Evolutionary conservation across 1,139 yeast genomes (phyloP).

Genomic region (Taphrina confusa): DNA sequence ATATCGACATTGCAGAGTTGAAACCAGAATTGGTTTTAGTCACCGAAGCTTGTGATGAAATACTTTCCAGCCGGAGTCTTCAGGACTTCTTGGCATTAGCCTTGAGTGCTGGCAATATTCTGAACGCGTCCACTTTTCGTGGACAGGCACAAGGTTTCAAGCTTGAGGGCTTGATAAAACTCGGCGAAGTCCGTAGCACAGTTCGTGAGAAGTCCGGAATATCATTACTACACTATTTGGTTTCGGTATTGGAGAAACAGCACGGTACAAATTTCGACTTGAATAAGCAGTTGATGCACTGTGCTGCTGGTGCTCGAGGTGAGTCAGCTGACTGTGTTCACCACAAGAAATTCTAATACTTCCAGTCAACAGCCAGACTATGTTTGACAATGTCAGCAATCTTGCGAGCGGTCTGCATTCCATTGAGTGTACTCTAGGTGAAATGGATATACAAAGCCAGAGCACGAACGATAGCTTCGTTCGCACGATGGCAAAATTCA

Average conservation of each 20-base stretch:
- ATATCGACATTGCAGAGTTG: constrained; percentile 17
- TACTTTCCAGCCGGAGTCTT: background rate
- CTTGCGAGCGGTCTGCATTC: background rate
- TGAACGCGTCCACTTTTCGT: constrained; percentile 29
- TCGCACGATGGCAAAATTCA: constrained; percentile 6
- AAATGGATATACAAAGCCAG: background rate
- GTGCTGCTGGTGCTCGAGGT: constrained; percentile 29
- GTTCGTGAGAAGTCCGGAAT: background rate
- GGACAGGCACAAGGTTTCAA: constrained; percentile 30
- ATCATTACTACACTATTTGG: constrained; percentile 23
- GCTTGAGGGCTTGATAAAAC: constrained; percentile 18
- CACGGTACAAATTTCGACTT: background rate
- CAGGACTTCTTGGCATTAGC: constrained; percentile 7
- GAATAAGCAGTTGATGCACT: constrained; percentile 5
- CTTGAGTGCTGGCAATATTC: constrained; percentile 24
- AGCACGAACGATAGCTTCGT: background rate
- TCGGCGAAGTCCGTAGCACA: constrained; percentile 21
- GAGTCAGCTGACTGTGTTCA: background rate
- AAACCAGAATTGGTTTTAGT: constrained; percentile 11
- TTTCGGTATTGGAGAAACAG: background rate
- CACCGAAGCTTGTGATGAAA: constrained; percentile 15
- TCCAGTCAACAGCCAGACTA: constrained; percentile 5
- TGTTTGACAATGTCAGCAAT: background rate
- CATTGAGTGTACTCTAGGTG: background rate
- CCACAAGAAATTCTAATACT: background rate